These are phyloP conservation scores for Trichoderma oligosporum DNA, from an alignment of 2,329 filamentous ascomycete genomes.

Conservation along the genomic window DNA sequence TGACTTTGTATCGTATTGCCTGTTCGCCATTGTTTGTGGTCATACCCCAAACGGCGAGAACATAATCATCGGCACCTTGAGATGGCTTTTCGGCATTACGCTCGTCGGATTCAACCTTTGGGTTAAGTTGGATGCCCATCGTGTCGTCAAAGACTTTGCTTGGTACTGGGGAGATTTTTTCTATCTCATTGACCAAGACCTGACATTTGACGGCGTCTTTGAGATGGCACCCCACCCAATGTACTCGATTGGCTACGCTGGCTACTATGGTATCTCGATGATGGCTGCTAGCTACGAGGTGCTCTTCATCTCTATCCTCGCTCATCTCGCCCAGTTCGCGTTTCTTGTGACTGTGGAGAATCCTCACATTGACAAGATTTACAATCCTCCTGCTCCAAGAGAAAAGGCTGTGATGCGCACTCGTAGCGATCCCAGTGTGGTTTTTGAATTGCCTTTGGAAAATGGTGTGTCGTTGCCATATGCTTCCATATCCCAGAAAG, in stretches of 20 bases:
- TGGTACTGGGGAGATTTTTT: constrained; percentile 99
- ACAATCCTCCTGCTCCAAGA: constrained; percentile 82
- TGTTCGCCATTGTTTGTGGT: constrained; percentile 88
- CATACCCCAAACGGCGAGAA: constrained; percentile 71
- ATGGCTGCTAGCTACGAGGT: constrained; percentile 98
- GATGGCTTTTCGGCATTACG: constrained; percentile 74
- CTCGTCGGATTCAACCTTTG: constrained; percentile 93
- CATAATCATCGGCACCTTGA: constrained; percentile 61
- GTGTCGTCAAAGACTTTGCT: constrained; percentile 97
- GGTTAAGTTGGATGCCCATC: constrained; percentile 96
- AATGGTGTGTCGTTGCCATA: constrained; percentile 28
- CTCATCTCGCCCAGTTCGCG: constrained; percentile 88
- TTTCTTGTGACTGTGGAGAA: constrained; percentile 92
- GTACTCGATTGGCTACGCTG: constrained; percentile 97
- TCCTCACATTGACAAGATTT: constrained; percentile 96
- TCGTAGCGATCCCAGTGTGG: constrained; percentile 30
- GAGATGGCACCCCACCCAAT: constrained; percentile 98
- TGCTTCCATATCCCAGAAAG: constrained; percentile 28
- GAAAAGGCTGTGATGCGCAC: constrained; percentile 43
- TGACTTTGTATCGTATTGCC: constrained; percentile 94
- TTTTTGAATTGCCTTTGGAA: constrained; percentile 26
- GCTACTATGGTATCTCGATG: constrained; percentile 96
- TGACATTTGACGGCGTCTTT: constrained; percentile 98
- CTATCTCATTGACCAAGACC: constrained; percentile 93
- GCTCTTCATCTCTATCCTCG: constrained; percentile 91